Conservation (phyloP, 163 green algal species). For the Chloromonas sp. region DNA sequence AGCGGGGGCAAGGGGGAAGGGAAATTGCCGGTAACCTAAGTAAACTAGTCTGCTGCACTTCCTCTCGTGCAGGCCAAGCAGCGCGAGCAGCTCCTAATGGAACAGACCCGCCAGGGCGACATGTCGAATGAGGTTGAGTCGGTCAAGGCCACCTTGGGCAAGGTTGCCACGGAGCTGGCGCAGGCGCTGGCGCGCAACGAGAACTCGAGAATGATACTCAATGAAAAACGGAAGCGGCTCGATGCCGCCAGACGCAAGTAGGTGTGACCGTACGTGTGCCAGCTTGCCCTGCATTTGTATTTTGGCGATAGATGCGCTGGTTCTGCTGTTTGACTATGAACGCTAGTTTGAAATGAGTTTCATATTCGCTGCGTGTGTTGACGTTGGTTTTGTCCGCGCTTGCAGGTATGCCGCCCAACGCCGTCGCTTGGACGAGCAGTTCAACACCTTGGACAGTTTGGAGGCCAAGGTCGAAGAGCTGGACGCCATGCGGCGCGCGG, state of each 20-base stretch:
- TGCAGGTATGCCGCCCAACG: slow-evolving; percentile 31
- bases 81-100: slow-evolving; percentile 25
- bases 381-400: slow-evolving; percentile 6
- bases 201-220: slow-evolving; percentile 41
- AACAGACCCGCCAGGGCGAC: slow-evolving; percentile 42
- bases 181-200: slow-evolving; percentile 32
- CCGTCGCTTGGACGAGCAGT: slow-evolving; percentile 63
- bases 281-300: background rate
- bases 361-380: too few species aligned
- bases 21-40: too few species aligned
- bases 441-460: slow-evolving; percentile 56
- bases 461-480: slow-evolving; percentile 57
- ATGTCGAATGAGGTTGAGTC: slow-evolving; percentile 51
- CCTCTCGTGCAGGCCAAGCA: slow-evolving; percentile 27
- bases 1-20: too few species aligned
- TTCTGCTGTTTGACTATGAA: background rate
- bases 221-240: slow-evolving; percentile 37
- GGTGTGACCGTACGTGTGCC: background rate
- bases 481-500: slow-evolving; percentile 40
- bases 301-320: background rate
- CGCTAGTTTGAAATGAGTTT: background rate
- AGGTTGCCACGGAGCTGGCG: slow-evolving; percentile 59
- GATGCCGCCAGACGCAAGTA: slow-evolving; percentile 10
- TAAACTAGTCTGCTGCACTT: too few species aligned
- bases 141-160: slow-evolving; percentile 53